Evolutionary conservation across 331 rosid species (phyloP).

Genomic region (Cydonia oblonga): DNA sequence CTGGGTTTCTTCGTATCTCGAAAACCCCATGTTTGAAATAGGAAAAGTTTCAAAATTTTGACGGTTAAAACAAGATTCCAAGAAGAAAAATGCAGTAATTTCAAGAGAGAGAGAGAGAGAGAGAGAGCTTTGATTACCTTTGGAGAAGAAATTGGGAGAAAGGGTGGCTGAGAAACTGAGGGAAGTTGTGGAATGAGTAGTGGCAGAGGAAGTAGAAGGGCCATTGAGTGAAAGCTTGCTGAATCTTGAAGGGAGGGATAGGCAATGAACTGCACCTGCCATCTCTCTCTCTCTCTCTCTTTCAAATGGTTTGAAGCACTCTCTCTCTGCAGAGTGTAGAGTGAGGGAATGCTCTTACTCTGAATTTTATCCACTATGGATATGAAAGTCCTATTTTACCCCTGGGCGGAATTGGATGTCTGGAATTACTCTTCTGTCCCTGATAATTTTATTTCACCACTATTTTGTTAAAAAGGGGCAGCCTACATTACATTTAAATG

Average conservation of each 20-base stretch:
- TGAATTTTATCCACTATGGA: background rate
- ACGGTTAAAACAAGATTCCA: conserved; percentile 35
- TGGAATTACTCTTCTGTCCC: background rate
- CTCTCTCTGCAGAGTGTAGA: background rate
- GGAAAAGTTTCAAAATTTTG: background rate
- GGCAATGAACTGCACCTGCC: conserved; percentile 36
- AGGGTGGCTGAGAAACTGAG: conserved; percentile 53
- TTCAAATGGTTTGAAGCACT: background rate
- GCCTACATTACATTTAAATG: no score
- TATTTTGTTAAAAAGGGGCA: no score
- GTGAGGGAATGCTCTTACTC: background rate
- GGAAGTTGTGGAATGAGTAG: conserved; percentile 22
- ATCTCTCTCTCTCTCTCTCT: conserved; percentile 35
- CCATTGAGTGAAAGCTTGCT: conserved; percentile 38
- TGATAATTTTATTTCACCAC: background rate
- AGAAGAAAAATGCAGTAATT: background rate
- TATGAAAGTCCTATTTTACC: background rate
- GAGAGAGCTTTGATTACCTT: conserved; percentile 22
- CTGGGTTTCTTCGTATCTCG: conserved; percentile 31
- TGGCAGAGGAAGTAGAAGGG: conserved; percentile 24
- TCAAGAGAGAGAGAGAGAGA: background rate
- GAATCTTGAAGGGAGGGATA: conserved; percentile 56
- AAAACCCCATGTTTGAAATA: background rate
- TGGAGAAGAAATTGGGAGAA: conserved; percentile 37
- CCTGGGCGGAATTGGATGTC: background rate